Evolutionary conservation across 2,329 filamentous ascomycete species (phyloP).

Genomic region (Ceratocystis eucalypticola): DNA sequence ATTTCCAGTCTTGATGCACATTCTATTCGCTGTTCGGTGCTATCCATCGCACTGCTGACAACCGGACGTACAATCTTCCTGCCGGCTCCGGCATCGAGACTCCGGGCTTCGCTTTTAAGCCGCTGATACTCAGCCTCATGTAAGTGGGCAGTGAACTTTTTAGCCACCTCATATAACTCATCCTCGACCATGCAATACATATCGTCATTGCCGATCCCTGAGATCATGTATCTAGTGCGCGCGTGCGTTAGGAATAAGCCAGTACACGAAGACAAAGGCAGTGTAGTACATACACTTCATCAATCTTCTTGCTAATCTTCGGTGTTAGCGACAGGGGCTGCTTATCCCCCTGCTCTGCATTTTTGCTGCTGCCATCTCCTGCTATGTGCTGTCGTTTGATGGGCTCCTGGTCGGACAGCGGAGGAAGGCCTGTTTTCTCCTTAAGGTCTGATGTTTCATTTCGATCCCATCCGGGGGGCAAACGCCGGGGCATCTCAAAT

Average conservation of each 20-base stretch:
- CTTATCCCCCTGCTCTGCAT: neutral
- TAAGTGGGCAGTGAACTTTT: conserved; percentile 58
- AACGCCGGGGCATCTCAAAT: neutral
- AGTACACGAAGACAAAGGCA: neutral
- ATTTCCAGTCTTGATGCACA: conserved; percentile 21
- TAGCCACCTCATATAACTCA: conserved; percentile 55
- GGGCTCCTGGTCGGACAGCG: neutral
- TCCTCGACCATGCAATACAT: conserved; percentile 74
- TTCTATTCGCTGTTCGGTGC: conserved; percentile 27
- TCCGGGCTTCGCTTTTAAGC: conserved; percentile 44
- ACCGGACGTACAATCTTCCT: conserved; percentile 39
- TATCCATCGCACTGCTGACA: conserved; percentile 15
- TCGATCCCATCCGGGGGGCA: conserved; percentile 1
- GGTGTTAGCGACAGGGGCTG: neutral
- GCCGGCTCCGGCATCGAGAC: conserved; percentile 41
- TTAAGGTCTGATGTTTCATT: neutral
- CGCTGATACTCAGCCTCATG: conserved; percentile 65
- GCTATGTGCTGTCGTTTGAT: neutral
- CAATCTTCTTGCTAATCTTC: neutral
- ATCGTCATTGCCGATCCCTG: conserved; percentile 54
- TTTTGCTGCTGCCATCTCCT: neutral
- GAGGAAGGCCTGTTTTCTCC: neutral
- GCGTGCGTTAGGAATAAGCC: neutral
- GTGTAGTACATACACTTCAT: neutral
- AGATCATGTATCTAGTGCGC: conserved; percentile 48